Evolutionary conservation across 106 monocot species (phyloP), one percentile per base, ranked within the genome.

Genomic region (Acanthochlamys bracteata): DNA sequence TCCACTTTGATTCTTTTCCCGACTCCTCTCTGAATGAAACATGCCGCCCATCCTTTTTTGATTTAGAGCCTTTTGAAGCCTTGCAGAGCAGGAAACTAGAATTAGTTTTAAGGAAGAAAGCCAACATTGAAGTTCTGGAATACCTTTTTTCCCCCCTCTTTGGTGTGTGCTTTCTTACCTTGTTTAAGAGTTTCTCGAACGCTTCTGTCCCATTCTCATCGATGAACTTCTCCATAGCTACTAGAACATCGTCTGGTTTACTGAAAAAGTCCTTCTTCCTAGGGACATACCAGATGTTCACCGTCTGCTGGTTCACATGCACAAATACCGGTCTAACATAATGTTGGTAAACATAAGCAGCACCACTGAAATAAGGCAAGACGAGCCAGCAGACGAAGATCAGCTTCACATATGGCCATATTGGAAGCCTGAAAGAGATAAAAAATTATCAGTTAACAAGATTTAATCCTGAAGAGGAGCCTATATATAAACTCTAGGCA

Each of bases 341-440:
- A 66, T 83, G 75, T 39, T 91, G 63, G 59, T 96, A 96, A 39
- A 91, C 87, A 79, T 85, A 91, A 25, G 96, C 75, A 43, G 88
- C 96, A 62, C 96, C 96, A 74, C 75, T 88, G 71, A 96, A 91
- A 75, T 88, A 81, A 25, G 88, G 96, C 58, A 96, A 77, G 23
- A 96, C 91, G 60, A 96, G 68, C 91, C 91, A 96, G 66, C 90
- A 91, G 52, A 67, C 83, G 42, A 82, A 74, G 25, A 85, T 69
- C 65, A 88, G 63, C 60, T 91, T 96, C 25, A 72, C 78, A 75
- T 85, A 96, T 47, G 90, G 71, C 96, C 96, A 96, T 52, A 96
- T 84, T 14, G 96, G 91, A 76, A 96, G 67, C 96, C 96, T 96
- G 76, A 63, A 73, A 60, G 27, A 49, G 39, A 64, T 39, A 1